These are phyloP conservation scores for Venturiaceae sp. DNA, from an alignment of 2,329 filamentous ascomycete genomes.

Conservation along the genomic window DNA sequence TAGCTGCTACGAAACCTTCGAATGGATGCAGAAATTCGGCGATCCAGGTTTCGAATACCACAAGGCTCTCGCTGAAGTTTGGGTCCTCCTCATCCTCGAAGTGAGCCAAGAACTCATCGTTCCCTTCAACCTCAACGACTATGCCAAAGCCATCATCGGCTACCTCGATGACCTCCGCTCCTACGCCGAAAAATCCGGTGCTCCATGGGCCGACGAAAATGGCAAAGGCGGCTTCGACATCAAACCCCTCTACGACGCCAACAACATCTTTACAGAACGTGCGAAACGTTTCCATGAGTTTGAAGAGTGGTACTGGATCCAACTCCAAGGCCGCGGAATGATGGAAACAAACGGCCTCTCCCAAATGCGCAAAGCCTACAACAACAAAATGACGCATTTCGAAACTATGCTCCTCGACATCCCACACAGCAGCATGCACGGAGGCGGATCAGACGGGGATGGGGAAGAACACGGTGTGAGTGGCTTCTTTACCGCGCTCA, in stretches of 20 bases:
- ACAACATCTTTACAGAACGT: conserved; percentile 48
- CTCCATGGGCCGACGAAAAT: conserved; percentile 20
- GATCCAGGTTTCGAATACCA: conserved; percentile 83
- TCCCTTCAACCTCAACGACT: conserved; percentile 70
- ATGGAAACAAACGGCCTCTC: conserved; percentile 65
- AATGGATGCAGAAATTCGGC: conserved; percentile 70
- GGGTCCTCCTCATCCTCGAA: conserved; percentile 75
- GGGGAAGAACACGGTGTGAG: conserved; percentile 51
- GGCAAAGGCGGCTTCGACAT: conserved; percentile 38
- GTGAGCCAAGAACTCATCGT: conserved; percentile 71
- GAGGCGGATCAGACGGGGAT: conserved; percentile 11
- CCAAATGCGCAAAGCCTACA: conserved; percentile 62
- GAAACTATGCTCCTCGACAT: conserved; percentile 77
- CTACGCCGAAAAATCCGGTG: conserved; percentile 51
- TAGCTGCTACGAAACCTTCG: conserved; percentile 82
- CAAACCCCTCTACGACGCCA: conserved; percentile 52
- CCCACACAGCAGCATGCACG: conserved; percentile 43
- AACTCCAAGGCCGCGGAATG: conserved; percentile 60
- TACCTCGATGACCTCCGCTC: conserved; percentile 59
- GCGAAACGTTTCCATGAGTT: conserved; percentile 62
- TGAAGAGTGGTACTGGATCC: conserved; percentile 67
- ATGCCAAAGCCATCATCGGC: conserved; percentile 53
- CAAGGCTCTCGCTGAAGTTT: conserved; percentile 65
- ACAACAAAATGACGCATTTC: conserved; percentile 68
- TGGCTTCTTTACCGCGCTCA: conserved; percentile 17